Base-by-base conservation (phyloP, 1,284 basidiomycete species). In the Erythrobasidium hasegawianum region DNA sequence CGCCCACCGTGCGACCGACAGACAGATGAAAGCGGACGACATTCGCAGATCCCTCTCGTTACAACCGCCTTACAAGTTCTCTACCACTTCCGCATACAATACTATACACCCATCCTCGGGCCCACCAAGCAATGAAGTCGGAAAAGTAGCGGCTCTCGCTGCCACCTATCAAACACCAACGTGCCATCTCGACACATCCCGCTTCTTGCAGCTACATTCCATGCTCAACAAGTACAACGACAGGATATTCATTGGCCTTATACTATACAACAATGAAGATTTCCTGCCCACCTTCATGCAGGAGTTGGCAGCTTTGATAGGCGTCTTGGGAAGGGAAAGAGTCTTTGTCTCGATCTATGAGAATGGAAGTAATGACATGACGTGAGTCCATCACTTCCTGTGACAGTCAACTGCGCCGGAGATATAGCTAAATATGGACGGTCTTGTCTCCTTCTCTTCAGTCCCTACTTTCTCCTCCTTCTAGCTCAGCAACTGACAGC, bases 321-420 rank as follows among this genome's bases (percentile, higher is more conserved):
- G 59, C 20, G 66, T 69, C 56, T 65, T 76, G 50, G 74, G 74
- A 1, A 59, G 59, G 0, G 16, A 66, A 18, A 64, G 70, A 43
- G 64, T 72, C 16, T 70, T 68, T 68, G 59, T 76, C 18, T 72
- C 71, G 8, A 69, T 76, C 18, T 74, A 72, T 41, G 75, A 76
- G 66, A 76, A 75, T 45, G 73, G 73, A n/a, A 72, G 71, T 33
- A 69, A 64, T 8, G 75, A 76, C 67, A 68, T 70, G 18, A 73
- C 73, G 20, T 26, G 55, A 16, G 72, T 47, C n/a, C 5, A 5
- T 47, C 4, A 7, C 43, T 24, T 7, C 14, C 4, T 16, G 16
- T 47, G 14, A 5, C 5, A 8, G 8, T 5, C 43, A n/a, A n/a
- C n/a, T 24, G 69, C 71, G 64, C 69, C 73, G 14, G 43, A 41